These are phyloP conservation scores for Ceratocystis huliohia DNA, from an alignment of 2,329 filamentous ascomycete species.

Conservation along the genomic window DNA sequence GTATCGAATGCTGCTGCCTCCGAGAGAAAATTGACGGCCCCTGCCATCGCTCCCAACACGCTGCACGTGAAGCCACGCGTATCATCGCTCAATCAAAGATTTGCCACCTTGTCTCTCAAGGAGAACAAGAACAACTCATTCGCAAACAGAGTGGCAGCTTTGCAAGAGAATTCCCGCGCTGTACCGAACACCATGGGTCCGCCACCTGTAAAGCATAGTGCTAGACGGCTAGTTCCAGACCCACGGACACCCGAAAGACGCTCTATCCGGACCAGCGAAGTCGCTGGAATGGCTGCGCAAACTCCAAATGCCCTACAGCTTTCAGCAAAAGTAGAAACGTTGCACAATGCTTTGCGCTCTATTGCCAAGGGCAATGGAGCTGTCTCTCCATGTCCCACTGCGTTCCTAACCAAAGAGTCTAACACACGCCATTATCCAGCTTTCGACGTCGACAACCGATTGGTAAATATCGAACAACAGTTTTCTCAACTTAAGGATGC, in stretches of 20 bases:
- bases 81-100: slow-evolving; percentile 9
- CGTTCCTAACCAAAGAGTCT: slow-evolving; percentile 58
- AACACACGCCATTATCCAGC: slow-evolving; percentile 52
- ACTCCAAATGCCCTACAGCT: slow-evolving; percentile 3
- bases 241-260: slow-evolving; percentile 5
- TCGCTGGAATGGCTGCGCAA: neutral
- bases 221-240: neutral
- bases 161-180: neutral
- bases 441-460: slow-evolving; percentile 66
- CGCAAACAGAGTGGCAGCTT: neutral
- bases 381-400: slow-evolving; percentile 21
- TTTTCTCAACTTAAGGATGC: slow-evolving; percentile 60
- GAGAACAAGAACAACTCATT: slow-evolving; percentile 7
- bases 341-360: slow-evolving; percentile 22
- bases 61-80: slow-evolving; percentile 8
- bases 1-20: neutral
- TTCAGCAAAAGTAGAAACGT: slow-evolving; percentile 4
- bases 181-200: neutral
- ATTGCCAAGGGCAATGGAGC: slow-evolving; percentile 20
- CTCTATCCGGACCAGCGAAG: slow-evolving; percentile 1
- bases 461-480: slow-evolving; percentile 64
- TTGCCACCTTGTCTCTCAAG: slow-evolving; percentile 15
- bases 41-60: neutral
- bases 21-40: neutral
- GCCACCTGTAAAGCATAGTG: neutral